Base-by-base conservation (phyloP, 1,139 yeast genomes). In the Wickerhamomyces sp. region DNA sequence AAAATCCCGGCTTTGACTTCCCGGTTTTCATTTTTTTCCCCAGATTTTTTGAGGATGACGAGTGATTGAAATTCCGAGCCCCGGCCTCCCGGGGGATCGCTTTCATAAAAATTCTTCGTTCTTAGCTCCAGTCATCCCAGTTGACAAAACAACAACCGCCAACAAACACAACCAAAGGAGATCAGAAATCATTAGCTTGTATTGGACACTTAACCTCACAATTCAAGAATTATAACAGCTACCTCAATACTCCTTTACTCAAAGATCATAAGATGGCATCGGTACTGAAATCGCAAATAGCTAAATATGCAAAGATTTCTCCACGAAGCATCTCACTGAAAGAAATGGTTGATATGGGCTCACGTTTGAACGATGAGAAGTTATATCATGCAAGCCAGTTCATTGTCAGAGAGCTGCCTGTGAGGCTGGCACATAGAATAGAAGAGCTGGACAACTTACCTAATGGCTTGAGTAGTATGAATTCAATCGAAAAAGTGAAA, bases 331-430 rank as follows among this genome's bases (percentile, higher is more conserved):
- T 89, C 7, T 83, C 91, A 3, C 69, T 89, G 50, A 73, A 90
- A 48, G 96, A 87, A 63, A 88, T 89, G 96, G 96, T 89, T n/a
- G 93, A 86, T 62, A 87, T 88, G 67, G 96, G 96, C 4, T 81
- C 83, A 10, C 71, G 75, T 42, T 93, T 95, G 4, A 75, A 79
- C 30, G 88, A 86, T 14, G 95, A 94, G 2, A 80, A 88, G 9
- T 71, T 89, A 40, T 89, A 85, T 62, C 75, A 88, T 44, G 96
- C 95, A 1, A 84, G 93, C 13, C 88, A 84, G 63, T 89, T 89
- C 63, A 82, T 88, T 13, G 89, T 86, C 3, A 90, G 87, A 60
- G 96, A 90, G 63, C 73, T 90, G 40, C 96, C 96, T 5, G 87
- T 90, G 38, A 71, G 97, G 50, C 71, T 89, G 43, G 95, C 96